Conservation (phyloP, 169 alveolate genomes). For the Cryptosporidium tyzzeri region DNA sequence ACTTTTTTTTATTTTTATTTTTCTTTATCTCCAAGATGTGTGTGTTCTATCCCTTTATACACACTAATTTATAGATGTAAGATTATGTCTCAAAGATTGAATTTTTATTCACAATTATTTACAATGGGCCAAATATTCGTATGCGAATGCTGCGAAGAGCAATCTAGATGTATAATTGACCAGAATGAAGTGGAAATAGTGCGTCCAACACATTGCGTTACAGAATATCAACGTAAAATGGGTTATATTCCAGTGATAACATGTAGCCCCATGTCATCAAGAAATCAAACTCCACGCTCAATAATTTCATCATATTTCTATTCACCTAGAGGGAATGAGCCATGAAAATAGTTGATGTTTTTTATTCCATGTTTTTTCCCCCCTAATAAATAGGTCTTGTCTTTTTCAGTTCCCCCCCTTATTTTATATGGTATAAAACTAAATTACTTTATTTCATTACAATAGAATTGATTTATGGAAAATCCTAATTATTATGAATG, state of each 20-base stretch:
- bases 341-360: neutral
- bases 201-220: conserved; percentile 18
- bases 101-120: neutral
- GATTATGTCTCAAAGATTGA: neutral
- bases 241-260: conserved; percentile 68
- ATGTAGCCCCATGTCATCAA: conserved; percentile 64
- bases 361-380: neutral
- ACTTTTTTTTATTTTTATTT: neutral
- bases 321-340: conserved; percentile 37
- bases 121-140: conserved; percentile 51
- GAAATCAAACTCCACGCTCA: conserved; percentile 68
- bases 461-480: neutral
- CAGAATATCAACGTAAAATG: conserved; percentile 57
- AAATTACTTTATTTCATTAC: neutral
- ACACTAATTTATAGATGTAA: neutral
- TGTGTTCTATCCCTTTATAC: conserved; percentile 32
- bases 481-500: neutral
- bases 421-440: neutral
- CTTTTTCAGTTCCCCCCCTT: neutral
- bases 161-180: conserved; percentile 48
- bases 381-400: neutral
- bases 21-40: conserved; percentile 12
- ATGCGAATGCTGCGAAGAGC: conserved; percentile 51
- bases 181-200: conserved; percentile 70
- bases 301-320: conserved; percentile 20